Evolutionary conservation across 163 green algal species (phyloP), one percentile per base, ranked within the genome.

Genomic region (Smithsoniella earleae): DNA sequence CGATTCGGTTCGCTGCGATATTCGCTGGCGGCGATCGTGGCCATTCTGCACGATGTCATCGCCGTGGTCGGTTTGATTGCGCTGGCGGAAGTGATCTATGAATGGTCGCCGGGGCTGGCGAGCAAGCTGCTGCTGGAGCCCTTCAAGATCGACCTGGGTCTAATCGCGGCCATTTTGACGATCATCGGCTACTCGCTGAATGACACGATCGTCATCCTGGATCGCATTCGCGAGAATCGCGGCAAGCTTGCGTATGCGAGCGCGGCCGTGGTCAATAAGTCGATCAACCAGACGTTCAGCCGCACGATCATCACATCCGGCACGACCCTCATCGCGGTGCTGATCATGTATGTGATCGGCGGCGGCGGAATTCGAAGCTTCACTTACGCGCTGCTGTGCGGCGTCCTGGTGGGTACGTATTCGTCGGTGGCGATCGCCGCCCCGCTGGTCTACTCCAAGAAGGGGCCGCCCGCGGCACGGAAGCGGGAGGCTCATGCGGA

Each of bases 101-200:
- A 54, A 20, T 22, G 20, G 44, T 20, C 20, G 20, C 44, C 44
- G 20, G 44, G 44, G 20, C 44, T 54, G 44, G 44, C 44, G 44
- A 22, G 20, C 20, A 20, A 20, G 20, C 44, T 54, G 44, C 44
- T 22, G 44, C 20, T 54, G 20, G 44, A 54, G 20, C 20, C 44
- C 8, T 10, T 73, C 8, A 22, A 73, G 16, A 20, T 73, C 63
- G 31, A 58, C 16, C 63, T 66, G 8, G 8, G 28, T 22, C 18
- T 73, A n/a, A 27, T 75, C 36, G 66, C 66, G 6, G 66, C 66
- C 16, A 33, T 75, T 4, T 46, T 75, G 16, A 75, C 66, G 3
- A 75, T 75, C 3, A 75, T 75, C 16, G 66, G 66, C 4, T 75
- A 74, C n/a, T 75, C 66, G 66, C n/a, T 75, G 4, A 75, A 75